phyloP scores from a whole-genome alignment of 2,329 filamentous ascomycete species.

The Epichloe gansuensis region DNA sequence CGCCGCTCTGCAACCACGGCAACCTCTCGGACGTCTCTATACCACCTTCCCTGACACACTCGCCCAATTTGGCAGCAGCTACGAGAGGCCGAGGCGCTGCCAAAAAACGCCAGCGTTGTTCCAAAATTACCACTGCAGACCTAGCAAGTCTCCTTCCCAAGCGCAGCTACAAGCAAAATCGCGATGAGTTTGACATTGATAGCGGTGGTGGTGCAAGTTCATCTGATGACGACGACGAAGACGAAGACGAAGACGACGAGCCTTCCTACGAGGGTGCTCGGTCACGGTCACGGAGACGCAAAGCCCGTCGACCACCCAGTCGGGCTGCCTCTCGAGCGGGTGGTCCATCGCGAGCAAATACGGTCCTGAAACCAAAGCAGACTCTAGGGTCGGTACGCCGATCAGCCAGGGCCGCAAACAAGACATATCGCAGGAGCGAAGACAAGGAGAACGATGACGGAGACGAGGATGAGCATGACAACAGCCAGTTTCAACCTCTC shows the following conservation, averaged over 20 bases:
- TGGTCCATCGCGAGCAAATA: neutral
- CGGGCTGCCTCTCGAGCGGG: slow-evolving; percentile 9
- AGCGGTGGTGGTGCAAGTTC: slow-evolving; percentile 36
- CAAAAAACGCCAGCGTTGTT: slow-evolving; percentile 21
- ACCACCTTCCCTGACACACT: slow-evolving; percentile 53
- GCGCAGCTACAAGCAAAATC: slow-evolving; percentile 30
- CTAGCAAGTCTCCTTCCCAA: slow-evolving; percentile 41
- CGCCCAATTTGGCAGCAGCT: slow-evolving; percentile 38
- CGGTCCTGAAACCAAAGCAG: slow-evolving; percentile 15
- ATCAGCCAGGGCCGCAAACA: slow-evolving; percentile 15
- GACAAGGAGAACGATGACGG: slow-evolving; percentile 45
- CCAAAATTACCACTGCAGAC: slow-evolving; percentile 40
- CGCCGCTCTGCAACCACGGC: slow-evolving; percentile 25
- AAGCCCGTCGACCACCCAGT: slow-evolving; percentile 18
- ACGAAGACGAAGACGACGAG: slow-evolving; percentile 36
- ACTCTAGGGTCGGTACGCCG: slow-evolving; percentile 11
- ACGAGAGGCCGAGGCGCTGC: slow-evolving; percentile 18
- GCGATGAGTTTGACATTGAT: slow-evolving; percentile 27
- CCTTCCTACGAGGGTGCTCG: slow-evolving; percentile 32
- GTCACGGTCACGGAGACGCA: slow-evolving; percentile 17
- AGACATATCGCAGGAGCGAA: slow-evolving; percentile 41
- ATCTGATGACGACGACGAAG: slow-evolving; percentile 37
- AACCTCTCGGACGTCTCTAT: slow-evolving; percentile 44
- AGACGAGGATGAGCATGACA: slow-evolving; percentile 20
- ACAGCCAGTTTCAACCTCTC: slow-evolving; percentile 28